Conservation (phyloP, 441 rosid genomes). For the Raphanus hybrid region DNA sequence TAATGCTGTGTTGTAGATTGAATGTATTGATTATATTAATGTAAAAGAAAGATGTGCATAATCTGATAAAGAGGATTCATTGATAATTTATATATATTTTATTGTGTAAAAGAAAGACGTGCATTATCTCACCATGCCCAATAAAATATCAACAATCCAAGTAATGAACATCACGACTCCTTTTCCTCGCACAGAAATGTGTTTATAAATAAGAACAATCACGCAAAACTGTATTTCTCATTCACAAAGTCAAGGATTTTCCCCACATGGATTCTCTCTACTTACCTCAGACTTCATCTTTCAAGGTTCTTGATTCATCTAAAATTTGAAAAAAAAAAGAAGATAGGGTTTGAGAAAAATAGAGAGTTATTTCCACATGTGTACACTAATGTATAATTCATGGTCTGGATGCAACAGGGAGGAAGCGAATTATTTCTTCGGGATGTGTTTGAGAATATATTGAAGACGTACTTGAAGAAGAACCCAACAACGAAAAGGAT, state of each 20-base stretch:
- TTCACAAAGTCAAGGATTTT: not conserved
- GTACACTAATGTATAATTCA: not conserved
- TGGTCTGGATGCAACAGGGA: slow-evolving; percentile 13
- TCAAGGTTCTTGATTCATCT: slow-evolving; percentile 27
- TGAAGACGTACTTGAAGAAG: slow-evolving; percentile 61
- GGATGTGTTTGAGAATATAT: slow-evolving; percentile 61
- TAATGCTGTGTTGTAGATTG: no score
- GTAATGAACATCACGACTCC: not conserved
- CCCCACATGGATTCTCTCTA: slow-evolving; percentile 15
- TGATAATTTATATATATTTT: not conserved
- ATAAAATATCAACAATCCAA: not conserved
- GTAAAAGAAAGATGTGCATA: not conserved
- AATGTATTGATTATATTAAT: no score
- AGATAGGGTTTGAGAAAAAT: not conserved
- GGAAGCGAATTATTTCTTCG: slow-evolving; percentile 65
- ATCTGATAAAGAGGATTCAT: not conserved
- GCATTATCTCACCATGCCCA: not conserved
- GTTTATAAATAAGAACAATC: slow-evolving; percentile 16
- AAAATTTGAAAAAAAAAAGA: not conserved
- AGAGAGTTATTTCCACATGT: no score
- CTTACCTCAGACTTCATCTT: slow-evolving; percentile 30
- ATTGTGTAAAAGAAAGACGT: not conserved
- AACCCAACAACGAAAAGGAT: slow-evolving; percentile 74
- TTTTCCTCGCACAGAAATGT: not conserved
- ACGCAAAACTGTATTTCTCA: slow-evolving; percentile 9